A percentile compares a stretch with the other conserved stretches of the same genome.
Evolutionary conservation across 2,329 filamentous ascomycete species (phyloP).

Genomic region (Exutisphaerella laricina): DNA sequence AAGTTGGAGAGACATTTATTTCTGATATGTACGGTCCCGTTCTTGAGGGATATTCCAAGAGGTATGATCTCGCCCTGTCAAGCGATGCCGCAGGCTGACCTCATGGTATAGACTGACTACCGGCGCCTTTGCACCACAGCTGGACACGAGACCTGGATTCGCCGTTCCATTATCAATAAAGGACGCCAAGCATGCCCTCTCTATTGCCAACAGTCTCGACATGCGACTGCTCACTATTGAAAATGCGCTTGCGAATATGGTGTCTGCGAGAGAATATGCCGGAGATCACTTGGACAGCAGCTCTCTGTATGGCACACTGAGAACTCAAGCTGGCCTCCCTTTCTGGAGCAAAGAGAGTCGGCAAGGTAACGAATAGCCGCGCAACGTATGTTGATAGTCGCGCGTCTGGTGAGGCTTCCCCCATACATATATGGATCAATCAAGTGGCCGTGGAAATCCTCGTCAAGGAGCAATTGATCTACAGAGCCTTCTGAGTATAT

Average conservation of each 20-base stretch:
- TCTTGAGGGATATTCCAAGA: not conserved
- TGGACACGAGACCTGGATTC: not conserved
- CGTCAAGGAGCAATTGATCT: no score
- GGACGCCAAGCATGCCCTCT: not conserved
- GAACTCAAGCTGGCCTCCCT: not conserved
- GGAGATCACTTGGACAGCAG: not conserved
- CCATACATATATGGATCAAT: not conserved
- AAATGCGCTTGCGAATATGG: not conserved
- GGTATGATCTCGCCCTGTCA: not conserved
- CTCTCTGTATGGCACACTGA: not conserved
- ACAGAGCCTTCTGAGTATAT: no score
- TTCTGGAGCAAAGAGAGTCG: not conserved
- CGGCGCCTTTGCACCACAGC: not conserved
- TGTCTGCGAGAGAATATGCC: not conserved
- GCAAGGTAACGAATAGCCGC: not conserved
- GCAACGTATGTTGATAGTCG: not conserved
- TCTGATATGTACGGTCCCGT: not conserved
- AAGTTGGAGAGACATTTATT: not conserved
- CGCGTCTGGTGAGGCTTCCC: not conserved
- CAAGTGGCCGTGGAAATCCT: no score
- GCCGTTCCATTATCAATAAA: not conserved
- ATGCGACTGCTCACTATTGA: not conserved
- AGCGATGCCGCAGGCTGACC: not conserved
- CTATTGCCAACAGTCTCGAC: not conserved
- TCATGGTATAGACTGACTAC: not conserved